Conservation (phyloP, 352 stramenopile species). For the Saprolegnia diclina region DNA sequence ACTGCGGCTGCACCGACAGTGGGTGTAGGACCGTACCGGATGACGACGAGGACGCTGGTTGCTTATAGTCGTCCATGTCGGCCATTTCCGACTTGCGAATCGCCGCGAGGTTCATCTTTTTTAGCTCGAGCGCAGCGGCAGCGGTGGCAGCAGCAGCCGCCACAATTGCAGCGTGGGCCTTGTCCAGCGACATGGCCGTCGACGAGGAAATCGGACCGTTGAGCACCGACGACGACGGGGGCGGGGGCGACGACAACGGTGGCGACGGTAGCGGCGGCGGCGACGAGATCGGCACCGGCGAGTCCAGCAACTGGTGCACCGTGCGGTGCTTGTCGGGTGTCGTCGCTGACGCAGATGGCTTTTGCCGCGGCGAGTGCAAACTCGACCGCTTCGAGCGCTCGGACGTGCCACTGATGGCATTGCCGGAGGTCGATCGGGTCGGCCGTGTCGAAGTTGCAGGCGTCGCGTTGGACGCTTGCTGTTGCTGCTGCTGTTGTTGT, state of each 20-base stretch:
- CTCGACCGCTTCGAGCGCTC: slow-evolving; percentile 7
- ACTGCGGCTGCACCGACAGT: neutral
- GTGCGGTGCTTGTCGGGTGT: neutral
- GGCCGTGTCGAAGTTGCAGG: neutral
- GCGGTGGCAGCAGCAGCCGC: neutral
- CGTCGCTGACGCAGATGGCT: neutral
- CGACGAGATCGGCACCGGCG: neutral
- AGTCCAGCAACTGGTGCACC: neutral
- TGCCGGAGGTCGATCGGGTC: neutral
- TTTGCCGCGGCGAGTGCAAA: slow-evolving; percentile 1
- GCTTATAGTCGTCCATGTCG: neutral
- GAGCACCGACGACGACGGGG: slow-evolving; percentile 5
- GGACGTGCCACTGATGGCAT: neutral
- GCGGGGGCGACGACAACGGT: neutral
- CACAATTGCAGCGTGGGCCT: slow-evolving; percentile 5
- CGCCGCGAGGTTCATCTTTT: slow-evolving; percentile 11
- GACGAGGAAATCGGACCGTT: slow-evolving; percentile 8
- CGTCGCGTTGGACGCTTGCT: neutral
- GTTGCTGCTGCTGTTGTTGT: neutral
- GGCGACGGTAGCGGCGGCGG: neutral
- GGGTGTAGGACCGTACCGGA: neutral
- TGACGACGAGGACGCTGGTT: too few relatives aligned
- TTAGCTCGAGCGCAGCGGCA: slow-evolving; percentile 3
- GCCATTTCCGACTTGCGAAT: slow-evolving; percentile 5
- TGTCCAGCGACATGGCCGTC: slow-evolving; percentile 15